Evolutionary conservation across 768 basidiomycete genomes (phyloP).

Genomic region (Cystofilobasidium capitatum): DNA sequence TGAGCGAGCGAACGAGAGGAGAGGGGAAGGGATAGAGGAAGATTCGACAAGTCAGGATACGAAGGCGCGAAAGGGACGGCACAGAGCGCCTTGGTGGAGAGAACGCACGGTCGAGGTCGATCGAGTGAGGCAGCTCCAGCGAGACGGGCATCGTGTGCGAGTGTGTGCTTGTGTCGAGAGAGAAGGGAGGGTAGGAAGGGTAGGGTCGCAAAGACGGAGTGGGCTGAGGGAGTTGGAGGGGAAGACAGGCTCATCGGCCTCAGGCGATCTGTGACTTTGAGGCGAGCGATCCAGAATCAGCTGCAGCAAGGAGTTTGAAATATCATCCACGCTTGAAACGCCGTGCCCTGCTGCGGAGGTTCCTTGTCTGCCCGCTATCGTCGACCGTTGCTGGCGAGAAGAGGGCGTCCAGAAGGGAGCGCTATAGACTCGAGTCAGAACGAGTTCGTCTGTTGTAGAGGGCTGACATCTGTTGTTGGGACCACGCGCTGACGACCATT

Average conservation of each 20-base stretch:
- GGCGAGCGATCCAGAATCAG: neutral
- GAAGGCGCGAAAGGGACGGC: neutral
- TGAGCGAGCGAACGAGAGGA: neutral
- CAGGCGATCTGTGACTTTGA: neutral
- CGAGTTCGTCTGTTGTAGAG: too few relatives aligned
- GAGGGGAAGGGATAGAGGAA: neutral
- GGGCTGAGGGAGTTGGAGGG: neutral
- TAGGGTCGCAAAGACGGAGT: neutral
- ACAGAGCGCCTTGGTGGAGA: neutral
- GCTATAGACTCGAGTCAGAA: too few relatives aligned
- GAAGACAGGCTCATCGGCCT: neutral
- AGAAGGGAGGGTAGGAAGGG: neutral
- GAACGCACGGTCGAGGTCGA: conserved; percentile 7
- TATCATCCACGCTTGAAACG: too few relatives aligned
- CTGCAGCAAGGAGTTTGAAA: too few relatives aligned
- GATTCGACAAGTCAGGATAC: neutral
- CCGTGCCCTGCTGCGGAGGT: too few relatives aligned
- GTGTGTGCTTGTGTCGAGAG: neutral
- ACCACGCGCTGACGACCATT: too few relatives aligned
- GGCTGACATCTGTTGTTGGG: too few relatives aligned
- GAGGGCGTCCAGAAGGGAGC: too few relatives aligned
- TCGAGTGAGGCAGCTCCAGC: neutral
- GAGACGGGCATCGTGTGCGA: neutral
- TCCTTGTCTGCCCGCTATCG: too few relatives aligned
- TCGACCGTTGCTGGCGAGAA: too few relatives aligned